Conservation (phyloP, 108 stramenopile genomes). For the Nitzschia inconspicua region DNA sequence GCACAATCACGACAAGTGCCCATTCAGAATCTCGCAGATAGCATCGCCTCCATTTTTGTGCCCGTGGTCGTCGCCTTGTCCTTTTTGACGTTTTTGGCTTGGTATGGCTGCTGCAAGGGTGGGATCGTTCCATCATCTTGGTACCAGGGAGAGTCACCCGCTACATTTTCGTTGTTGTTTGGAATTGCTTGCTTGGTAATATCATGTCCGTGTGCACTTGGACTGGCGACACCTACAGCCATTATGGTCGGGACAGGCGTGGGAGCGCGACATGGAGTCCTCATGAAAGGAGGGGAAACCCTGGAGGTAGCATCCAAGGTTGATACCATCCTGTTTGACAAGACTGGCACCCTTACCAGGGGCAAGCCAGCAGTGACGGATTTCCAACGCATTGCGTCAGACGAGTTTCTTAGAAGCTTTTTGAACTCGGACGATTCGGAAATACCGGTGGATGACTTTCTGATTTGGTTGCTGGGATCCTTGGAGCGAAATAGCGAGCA, state of each 20-base stretch:
- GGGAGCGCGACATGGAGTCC: slow-evolving; percentile 88
- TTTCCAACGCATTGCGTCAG: slow-evolving; percentile 42
- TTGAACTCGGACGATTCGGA: slow-evolving; percentile 28
- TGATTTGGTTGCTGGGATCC: slow-evolving; percentile 70
- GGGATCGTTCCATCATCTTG: slow-evolving; percentile 32
- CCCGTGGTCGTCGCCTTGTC: slow-evolving; percentile 76
- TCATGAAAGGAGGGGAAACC: slow-evolving; percentile 97
- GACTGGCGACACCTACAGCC: slow-evolving; percentile 97
- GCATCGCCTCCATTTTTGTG: slow-evolving; percentile 88
- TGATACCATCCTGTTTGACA: slow-evolving; percentile 91
- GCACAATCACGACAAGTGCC: slow-evolving; percentile 93
- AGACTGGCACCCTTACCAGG: slow-evolving; percentile 97
- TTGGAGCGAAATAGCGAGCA: slow-evolving; percentile 84
- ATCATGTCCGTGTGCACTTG: slow-evolving; percentile 96
- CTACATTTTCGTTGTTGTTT: slow-evolving; percentile 48
- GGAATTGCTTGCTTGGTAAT: slow-evolving; percentile 91
- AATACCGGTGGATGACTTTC: slow-evolving; percentile 3
- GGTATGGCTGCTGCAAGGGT: slow-evolving; percentile 45
- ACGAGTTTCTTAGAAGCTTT: slow-evolving; percentile 34
- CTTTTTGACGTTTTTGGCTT: slow-evolving; percentile 64
- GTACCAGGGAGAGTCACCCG: slow-evolving; percentile 33
- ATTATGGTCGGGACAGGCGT: slow-evolving; percentile 93
- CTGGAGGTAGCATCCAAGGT: slow-evolving; percentile 86
- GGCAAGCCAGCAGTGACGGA: slow-evolving; percentile 81
- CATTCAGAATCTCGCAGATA: slow-evolving; percentile 90